These are phyloP conservation scores for Botryotinia narcissicola DNA, from an alignment of 2,329 filamentous ascomycete species.

Conservation along the genomic window DNA sequence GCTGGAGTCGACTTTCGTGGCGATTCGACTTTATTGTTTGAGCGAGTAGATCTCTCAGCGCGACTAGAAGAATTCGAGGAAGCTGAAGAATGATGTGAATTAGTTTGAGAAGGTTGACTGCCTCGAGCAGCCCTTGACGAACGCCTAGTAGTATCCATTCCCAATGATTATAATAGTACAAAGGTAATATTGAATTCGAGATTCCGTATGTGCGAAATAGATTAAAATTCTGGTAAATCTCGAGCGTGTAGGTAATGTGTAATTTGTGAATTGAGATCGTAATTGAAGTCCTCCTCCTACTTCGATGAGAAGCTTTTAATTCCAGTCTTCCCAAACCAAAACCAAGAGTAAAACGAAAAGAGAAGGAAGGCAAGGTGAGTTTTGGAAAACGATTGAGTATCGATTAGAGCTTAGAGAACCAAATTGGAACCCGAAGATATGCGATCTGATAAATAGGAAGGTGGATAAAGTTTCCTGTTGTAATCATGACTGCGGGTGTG, in stretches of 20 bases:
- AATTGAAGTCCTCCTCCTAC: conserved; percentile 23
- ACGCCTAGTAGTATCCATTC: conserved; percentile 66
- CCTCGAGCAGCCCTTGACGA: conserved; percentile 88
- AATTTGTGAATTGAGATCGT: conserved; percentile 16
- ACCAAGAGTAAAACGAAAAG: background rate
- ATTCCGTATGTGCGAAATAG: background rate
- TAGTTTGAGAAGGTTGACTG: conserved; percentile 65
- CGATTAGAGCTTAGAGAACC: conserved; percentile 11
- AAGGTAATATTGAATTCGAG: conserved; percentile 2
- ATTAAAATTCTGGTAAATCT: conserved; percentile 11
- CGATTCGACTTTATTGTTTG: conserved; percentile 69
- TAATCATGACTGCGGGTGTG: conserved; percentile 21
- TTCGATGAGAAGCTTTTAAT: conserved; percentile 20
- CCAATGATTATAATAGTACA: conserved; percentile 27
- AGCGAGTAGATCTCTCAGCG: conserved; percentile 70
- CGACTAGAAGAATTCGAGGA: conserved; percentile 76
- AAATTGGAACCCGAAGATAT: conserved; percentile 9
- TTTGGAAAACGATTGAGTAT: conserved; percentile 15
- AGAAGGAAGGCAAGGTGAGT: conserved; percentile 12
- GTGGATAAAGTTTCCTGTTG: conserved; percentile 17
- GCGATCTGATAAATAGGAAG: conserved; percentile 9
- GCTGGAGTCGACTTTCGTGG: conserved; percentile 73
- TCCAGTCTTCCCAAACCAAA: conserved; percentile 14
- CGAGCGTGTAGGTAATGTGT: conserved; percentile 15
- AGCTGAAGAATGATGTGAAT: conserved; percentile 73